Percentiles rank a stretch among this genome's conserved stretches.
Conservation (phyloP, 176 grass and related monocot species). For the Hyparrhenia diplandra region DNA sequence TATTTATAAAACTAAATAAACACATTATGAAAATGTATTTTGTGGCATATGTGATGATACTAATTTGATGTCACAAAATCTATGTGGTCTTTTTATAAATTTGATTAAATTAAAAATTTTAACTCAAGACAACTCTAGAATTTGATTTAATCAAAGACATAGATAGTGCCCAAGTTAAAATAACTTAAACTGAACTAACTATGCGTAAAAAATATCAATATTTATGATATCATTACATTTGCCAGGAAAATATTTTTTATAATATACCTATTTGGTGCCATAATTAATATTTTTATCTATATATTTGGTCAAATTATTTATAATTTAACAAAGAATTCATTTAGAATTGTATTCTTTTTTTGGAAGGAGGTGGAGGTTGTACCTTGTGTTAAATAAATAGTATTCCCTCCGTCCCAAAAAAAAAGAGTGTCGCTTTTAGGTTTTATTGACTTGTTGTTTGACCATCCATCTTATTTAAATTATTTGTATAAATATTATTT, state of each 20-base stretch:
- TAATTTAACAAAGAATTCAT: neutral
- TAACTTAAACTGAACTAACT: neutral
- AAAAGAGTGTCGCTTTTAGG: no score
- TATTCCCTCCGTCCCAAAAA: no score
- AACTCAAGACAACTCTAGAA: neutral
- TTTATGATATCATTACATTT: neutral
- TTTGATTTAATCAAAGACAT: neutral
- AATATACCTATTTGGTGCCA: neutral
- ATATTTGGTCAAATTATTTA: neutral
- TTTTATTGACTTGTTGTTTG: no score
- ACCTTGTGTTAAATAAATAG: neutral
- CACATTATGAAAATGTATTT: no score
- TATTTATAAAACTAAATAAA: neutral
- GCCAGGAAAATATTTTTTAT: neutral
- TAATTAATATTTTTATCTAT: neutral
- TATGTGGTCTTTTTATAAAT: neutral
- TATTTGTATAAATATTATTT: no score
- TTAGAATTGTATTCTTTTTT: neutral
- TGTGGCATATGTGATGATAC: no score
- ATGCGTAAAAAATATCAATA: no score
- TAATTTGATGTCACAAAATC: neutral
- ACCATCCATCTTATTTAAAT: no score
- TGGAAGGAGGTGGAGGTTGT: neutral
- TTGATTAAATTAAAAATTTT: neutral
- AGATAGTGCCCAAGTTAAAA: no score